A percentile compares a stretch with the other conserved stretches of the same genome.
Evolutionary conservation across 768 basidiomycete genomes (phyloP).

Genomic region (Kwoniella dejecticola): DNA sequence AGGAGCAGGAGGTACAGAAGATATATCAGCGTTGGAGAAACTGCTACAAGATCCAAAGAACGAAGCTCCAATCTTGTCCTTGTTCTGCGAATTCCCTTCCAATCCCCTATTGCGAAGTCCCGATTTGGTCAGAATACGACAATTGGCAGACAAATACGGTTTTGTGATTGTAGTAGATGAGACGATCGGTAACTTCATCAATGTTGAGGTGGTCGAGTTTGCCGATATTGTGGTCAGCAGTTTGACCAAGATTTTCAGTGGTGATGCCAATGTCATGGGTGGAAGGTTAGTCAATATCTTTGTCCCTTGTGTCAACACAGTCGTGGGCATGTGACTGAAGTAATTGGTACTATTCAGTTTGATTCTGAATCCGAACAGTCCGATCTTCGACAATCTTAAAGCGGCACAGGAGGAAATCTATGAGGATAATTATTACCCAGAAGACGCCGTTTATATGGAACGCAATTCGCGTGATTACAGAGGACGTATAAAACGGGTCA

Average conservation of each 20-base stretch:
- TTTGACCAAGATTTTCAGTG: slow-evolving; percentile 91
- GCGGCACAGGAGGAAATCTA: slow-evolving; percentile 63
- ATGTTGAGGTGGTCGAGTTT: slow-evolving; percentile 82
- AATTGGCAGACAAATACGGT: slow-evolving; percentile 80
- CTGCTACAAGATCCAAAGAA: slow-evolving; percentile 59
- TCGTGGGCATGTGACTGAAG: neutral
- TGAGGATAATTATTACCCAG: slow-evolving; percentile 84
- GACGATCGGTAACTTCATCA: slow-evolving; percentile 90
- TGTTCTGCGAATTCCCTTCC: slow-evolving; percentile 93
- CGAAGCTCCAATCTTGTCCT: slow-evolving; percentile 68
- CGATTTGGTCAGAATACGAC: slow-evolving; percentile 71
- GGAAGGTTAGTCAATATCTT: slow-evolving; percentile 70
- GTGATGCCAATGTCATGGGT: slow-evolving; percentile 94
- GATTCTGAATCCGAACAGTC: slow-evolving; percentile 77
- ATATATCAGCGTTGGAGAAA: slow-evolving; percentile 71
- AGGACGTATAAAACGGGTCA: slow-evolving; percentile 71
- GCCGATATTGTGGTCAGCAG: slow-evolving; percentile 90
- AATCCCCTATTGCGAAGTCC: slow-evolving; percentile 90
- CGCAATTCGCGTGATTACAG: slow-evolving; percentile 94
- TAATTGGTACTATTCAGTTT: slow-evolving; percentile 66
- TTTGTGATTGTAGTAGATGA: slow-evolving; percentile 91
- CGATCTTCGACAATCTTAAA: slow-evolving; percentile 70
- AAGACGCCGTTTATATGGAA: slow-evolving; percentile 96
- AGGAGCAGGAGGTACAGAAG: slow-evolving; percentile 73
- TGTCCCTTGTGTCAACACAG: no score